Conservation (phyloP, 345 rosid species). For the Pugionium cornutum region DNA sequence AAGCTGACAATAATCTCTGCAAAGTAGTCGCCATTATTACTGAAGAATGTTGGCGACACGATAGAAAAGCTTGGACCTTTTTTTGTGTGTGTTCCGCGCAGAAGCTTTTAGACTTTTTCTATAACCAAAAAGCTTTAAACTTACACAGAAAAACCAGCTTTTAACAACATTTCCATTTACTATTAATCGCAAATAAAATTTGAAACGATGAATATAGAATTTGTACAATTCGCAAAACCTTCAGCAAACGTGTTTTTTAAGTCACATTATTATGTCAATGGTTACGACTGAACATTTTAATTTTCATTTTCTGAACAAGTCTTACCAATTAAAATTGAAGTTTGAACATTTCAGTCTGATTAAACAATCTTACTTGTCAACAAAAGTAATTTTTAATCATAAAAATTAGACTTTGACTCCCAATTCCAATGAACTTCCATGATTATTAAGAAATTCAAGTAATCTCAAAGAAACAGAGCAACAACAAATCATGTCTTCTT, state of each 20-base stretch:
- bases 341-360: background rate
- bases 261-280: constrained; percentile 24
- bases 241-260: constrained; percentile 2
- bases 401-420: background rate
- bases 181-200: background rate
- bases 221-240: constrained; percentile 1
- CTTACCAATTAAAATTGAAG: constrained; percentile 3
- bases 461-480: constrained; percentile 1
- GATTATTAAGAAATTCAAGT: constrained; percentile 21
- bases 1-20: constrained; percentile 23
- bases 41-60: background rate
- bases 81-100: no score
- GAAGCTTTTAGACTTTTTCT: no score
- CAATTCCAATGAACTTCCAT: background rate
- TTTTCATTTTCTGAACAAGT: constrained; percentile 13
- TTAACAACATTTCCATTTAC: background rate
- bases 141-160: no score
- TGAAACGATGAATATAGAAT: constrained; percentile 7
- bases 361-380: constrained; percentile 8
- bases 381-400: background rate
- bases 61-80: constrained; percentile 3
- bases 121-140: no score
- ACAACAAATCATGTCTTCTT: constrained; percentile 12
- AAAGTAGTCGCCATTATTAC: constrained; percentile 17
- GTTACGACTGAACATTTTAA: constrained; percentile 2